Conservation (phyloP, 2,329 filamentous ascomycete genomes). For the Trichoderma asperellum region DNA sequence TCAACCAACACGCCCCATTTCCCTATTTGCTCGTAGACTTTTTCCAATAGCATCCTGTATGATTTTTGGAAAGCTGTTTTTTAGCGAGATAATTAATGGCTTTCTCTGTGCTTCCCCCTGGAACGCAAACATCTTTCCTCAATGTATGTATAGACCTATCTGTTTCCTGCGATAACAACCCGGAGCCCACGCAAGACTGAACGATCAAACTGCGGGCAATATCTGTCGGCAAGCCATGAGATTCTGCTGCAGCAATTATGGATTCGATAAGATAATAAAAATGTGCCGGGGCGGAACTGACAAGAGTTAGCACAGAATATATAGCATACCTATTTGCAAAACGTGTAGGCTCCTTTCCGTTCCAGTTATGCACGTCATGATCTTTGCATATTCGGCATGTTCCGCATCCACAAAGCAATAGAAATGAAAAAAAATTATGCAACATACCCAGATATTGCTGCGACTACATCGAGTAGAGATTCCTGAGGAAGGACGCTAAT, state of each 20-base stretch:
- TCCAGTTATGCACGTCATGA: too few relatives aligned
- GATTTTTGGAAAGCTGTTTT: conserved; percentile 4
- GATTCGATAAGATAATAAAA: conserved; percentile 22
- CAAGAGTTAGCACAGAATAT: background rate
- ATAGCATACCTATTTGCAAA: background rate
- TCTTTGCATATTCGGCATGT: too few relatives aligned
- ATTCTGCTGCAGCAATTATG: conserved; percentile 4
- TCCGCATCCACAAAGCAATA: too few relatives aligned
- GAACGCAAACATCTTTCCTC: conserved; percentile 13
- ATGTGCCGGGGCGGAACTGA: conserved; percentile 18
- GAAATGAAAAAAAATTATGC: too few relatives aligned
- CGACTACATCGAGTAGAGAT: conserved; percentile 9
- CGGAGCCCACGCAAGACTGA: conserved; percentile 19
- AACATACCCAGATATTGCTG: conserved; percentile 22
- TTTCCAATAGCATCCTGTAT: conserved; percentile 13
- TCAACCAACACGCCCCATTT: conserved; percentile 12
- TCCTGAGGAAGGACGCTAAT: conserved; percentile 15
- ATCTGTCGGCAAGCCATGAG: conserved; percentile 6
- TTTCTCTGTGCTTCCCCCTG: conserved; percentile 18
- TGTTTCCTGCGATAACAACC: conserved; percentile 9
- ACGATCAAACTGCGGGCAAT: conserved; percentile 14
- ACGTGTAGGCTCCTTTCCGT: background rate
- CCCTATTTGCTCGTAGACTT: conserved; percentile 16
- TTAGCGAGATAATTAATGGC: background rate
- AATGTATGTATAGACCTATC: conserved; percentile 13